Evolutionary conservation across 352 stramenopile genomes (phyloP), one percentile per base, ranked within the genome.

Genomic region (Globisporangium spinosum): DNA sequence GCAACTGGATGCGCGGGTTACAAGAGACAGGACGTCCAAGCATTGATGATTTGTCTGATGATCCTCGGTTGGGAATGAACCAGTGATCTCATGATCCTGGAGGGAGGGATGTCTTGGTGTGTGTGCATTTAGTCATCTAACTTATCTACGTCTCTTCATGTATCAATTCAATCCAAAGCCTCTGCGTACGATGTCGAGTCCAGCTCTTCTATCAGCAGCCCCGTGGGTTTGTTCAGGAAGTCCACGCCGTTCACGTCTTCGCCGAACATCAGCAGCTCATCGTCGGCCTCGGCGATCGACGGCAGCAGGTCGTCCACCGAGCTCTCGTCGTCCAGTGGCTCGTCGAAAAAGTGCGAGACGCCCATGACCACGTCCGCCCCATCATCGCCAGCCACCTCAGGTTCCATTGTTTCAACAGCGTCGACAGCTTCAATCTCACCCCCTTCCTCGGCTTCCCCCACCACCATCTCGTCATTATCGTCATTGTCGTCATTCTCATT

Each of bases 201-300:
- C 17, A 51, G 43, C 45, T 65, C 60, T 22, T 62, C 56, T 62
- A 65, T 65, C 23, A 56, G 45, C 45, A 35, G 5, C 43, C 43
- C 43, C 17, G 43, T 23, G 43, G 43, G 38, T 22, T 69, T 63
- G 27, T 56, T 56, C 1, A 69, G 40, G 27, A 69, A 69, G 12
- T 63, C 64, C 6, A 69, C 55, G n/a, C 64, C 64, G 55, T 69
- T 49, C 22, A 69, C 54, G 38, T 64, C 34, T 15, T 64, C 64
- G 9, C 64, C 64, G 29, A 69, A 69, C 64, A 69, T 69, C 25
- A 49, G 64, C 35, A 69, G 64, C 55, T 69, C 64, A n/a, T 64
- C 64, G 29, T 69, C 64, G 2, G 64, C 64, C 40, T 69, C 64
- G 15, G 64, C 64, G 64, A 69, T 69, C 64, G 64, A 69, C 64